Percentiles rank a stretch among this genome's conserved stretches.
phyloP scores from a whole-genome alignment of 768 basidiomycete species.

The Pisolithus sp. region DNA sequence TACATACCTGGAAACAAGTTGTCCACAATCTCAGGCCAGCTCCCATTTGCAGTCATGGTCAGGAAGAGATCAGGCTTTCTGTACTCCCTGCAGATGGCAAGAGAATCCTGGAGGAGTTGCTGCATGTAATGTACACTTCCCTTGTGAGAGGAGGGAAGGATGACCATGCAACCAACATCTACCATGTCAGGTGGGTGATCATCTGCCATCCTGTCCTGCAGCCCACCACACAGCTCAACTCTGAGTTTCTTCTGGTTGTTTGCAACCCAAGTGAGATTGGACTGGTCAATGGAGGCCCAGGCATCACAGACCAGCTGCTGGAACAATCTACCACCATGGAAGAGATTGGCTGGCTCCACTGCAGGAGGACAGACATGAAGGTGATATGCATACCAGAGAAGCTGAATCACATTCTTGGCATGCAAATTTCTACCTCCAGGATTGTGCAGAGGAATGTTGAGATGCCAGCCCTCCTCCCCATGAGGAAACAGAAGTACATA shows the following conservation, averaged over 20 bases:
- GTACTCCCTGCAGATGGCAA: slow-evolving; percentile 37
- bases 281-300: slow-evolving; percentile 41
- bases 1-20: slow-evolving; percentile 30
- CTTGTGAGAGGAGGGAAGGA: slow-evolving; percentile 39
- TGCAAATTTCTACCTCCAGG: background rate
- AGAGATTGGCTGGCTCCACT: slow-evolving; percentile 23
- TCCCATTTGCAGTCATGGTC: slow-evolving; percentile 47
- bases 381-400: background rate
- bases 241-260: slow-evolving; percentile 31
- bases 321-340: slow-evolving; percentile 34
- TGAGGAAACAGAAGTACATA: slow-evolving; percentile 38
- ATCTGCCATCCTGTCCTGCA: slow-evolving; percentile 24
- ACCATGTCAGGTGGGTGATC: slow-evolving; percentile 6
- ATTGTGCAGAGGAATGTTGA: slow-evolving; percentile 4
- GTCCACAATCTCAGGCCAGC: slow-evolving; percentile 39
- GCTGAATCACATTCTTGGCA: background rate
- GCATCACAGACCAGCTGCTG: slow-evolving; percentile 37
- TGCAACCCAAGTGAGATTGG: slow-evolving; percentile 27
- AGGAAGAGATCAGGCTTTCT: slow-evolving; percentile 40
- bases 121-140: slow-evolving; percentile 39
- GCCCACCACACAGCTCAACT: slow-evolving; percentile 29
- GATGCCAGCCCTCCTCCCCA: slow-evolving; percentile 33
- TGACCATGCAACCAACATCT: slow-evolving; percentile 10
- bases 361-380: background rate
- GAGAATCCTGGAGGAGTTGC: slow-evolving; percentile 37